These are phyloP conservation scores for Steccherinum ochraceum DNA, from an alignment of 768 basidiomycete genomes.

Conservation along the genomic window DNA sequence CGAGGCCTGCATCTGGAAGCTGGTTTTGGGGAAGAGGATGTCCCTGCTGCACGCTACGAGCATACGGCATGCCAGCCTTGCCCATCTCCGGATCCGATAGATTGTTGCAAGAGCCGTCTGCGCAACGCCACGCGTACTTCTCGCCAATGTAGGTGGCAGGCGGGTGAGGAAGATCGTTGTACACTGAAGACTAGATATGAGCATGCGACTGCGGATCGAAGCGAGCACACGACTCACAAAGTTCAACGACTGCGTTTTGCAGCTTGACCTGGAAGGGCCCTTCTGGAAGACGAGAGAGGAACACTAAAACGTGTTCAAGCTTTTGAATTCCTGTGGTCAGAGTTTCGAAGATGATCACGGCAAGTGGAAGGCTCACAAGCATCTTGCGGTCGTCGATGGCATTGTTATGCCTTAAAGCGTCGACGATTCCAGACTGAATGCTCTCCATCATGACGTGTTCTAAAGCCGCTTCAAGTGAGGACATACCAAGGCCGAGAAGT, in stretches of 20 bases:
- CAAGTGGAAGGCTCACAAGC: constrained; percentile 50
- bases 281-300: constrained; percentile 53
- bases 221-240: constrained; percentile 38
- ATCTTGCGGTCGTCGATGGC: constrained; percentile 75
- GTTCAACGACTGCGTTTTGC: constrained; percentile 36
- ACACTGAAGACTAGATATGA: constrained; percentile 40
- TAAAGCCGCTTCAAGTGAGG: neutral
- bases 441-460: neutral
- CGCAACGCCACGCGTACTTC: constrained; percentile 58
- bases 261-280: constrained; percentile 35
- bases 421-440: constrained; percentile 51
- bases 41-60: constrained; percentile 73
- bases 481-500: constrained; percentile 39
- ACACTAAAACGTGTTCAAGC: constrained; percentile 67
- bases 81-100: constrained; percentile 64
- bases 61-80: constrained; percentile 71
- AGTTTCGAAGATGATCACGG: neutral
- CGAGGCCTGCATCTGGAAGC: constrained; percentile 71
- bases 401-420: constrained; percentile 51
- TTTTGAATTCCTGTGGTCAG: constrained; percentile 18
- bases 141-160: constrained; percentile 62
- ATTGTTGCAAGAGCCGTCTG: constrained; percentile 80
- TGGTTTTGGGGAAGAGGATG: constrained; percentile 60
- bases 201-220: neutral
- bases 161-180: constrained; percentile 79